Evolutionary conservation across 768 basidiomycete genomes (phyloP), one percentile per base, ranked within the genome.

Genomic region (Rhizopogon vulgaris): DNA sequence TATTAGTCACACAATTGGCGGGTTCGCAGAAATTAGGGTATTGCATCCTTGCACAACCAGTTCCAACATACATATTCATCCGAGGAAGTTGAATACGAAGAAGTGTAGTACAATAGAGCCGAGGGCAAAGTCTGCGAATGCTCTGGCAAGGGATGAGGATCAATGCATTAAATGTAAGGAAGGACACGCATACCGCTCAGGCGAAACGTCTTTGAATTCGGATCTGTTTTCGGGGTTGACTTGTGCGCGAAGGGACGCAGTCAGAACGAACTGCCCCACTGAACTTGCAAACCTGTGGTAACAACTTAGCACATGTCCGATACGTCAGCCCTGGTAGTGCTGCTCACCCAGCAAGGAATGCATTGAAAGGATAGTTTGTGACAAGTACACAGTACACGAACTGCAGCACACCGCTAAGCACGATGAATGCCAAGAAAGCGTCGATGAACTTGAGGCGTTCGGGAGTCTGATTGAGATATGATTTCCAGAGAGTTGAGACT

Each of bases 61-160:
- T 49, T 55, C 15, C 37, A 50, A 11, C 17, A 34, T 52, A 36
- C 36, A 40, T 7, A 18, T 60, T 71, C 69, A 98, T 68, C 95
- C 96, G 12, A 99, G 78, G 79, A 96, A 98, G 72, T 97, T 97
- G 79, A 85, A 97, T 54, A 96, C 94, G 68, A 98, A 99, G 76
- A 97, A 94, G 70, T 99, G 96, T 32, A 99, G 77, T 37, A 98
- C 84, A 56, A 98, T 85, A 3, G 92, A 94, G n/a, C 94, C 94
- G 41, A 94, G 68, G 25, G 88, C 89, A 63, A 97, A 99, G 64
- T 99, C 96, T 41, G 90, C 94, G 63, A 99, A 99, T 17, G 96
- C 96, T 63, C 96, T 99, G 64, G 15, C 52, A 42, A 27, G 34
- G 47, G 41, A 24, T 45, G 48, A 34, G 34, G 6, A 48, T 40